phyloP scores from a whole-genome alignment of 116 monocot species.

The Papilionanthe hybrid region DNA sequence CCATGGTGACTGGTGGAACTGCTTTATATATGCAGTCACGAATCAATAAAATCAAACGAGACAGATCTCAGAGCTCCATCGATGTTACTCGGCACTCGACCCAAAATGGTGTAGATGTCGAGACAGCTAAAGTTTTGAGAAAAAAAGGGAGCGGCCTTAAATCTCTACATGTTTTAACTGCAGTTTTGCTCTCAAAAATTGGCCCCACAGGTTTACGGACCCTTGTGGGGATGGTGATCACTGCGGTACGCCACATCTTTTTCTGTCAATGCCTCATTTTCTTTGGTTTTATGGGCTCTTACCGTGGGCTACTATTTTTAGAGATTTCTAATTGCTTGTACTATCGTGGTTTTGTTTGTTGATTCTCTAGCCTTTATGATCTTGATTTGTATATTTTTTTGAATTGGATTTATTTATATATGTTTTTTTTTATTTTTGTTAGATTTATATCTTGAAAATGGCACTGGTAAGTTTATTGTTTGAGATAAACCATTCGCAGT shows the following conservation, averaged over 20 bases:
- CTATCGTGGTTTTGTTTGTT: not conserved
- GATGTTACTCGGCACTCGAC: constrained; percentile 5
- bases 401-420: constrained; percentile 1
- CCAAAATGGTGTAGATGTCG: constrained; percentile 42
- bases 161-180: constrained; percentile 76
- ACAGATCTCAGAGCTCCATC: constrained; percentile 12
- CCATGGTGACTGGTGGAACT: constrained; percentile 73
- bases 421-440: not conserved
- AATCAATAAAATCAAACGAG: constrained; percentile 13
- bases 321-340: not conserved
- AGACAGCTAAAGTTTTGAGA: constrained; percentile 23
- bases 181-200: constrained; percentile 74
- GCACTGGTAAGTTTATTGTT: not conserved
- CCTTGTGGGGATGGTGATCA: constrained; percentile 54
- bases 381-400: not conserved
- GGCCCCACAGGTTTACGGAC: constrained; percentile 54
- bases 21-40: constrained; percentile 53
- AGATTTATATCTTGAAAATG: not conserved
- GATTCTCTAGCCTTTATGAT: not conserved
- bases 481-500: not conserved
- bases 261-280: not conserved
- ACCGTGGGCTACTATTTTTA: not conserved
- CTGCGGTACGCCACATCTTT: constrained; percentile 47
- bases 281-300: not conserved
- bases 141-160: constrained; percentile 40